Evolutionary conservation across 306 rosid species (phyloP), one percentile per base, ranked within the genome.

Genomic region (Vicia faba): DNA sequence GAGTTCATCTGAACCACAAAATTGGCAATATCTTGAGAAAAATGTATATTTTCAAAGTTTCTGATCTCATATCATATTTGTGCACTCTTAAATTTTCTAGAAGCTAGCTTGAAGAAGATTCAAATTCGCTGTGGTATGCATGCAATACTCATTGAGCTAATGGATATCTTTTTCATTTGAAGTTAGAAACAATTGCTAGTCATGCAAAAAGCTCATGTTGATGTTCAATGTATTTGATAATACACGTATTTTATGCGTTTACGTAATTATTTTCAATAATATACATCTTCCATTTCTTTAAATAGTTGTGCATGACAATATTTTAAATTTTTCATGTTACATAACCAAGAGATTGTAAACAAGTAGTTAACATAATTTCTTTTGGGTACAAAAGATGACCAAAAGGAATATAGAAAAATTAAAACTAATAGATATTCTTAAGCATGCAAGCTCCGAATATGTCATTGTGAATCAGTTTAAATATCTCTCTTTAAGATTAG

Each of bases 11-110:
- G 75, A 63, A 56, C 50, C 39, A 5, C 62, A 63, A 33, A 33
- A 62, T 40, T 25, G 43, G 11, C 44, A 55, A 66, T 55, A 46
- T 54, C 10, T 8, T 48, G 53, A 41, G 58, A 65, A 66, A 60
- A 48, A 15, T 54, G 69, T 25, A 29, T 56, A 33, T 33, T 33
- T 33, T 33, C 9, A 33, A 33, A 33, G 9, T 1, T 33, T 33
- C 38, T 33, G 38, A 33, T 33, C 0, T 33, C 38, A 7, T 7
- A 33, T 33, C 38, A 33, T 12, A 10, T 23, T 13, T 51, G 58
- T 68, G 44, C 8, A 36, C 28, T 67, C 20, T 14, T 43, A n/a
- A n/a, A 35, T 50, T 58, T 11, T 38, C 38, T 33, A 33, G 25
- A 51, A 54, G 67, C 20, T 50, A 15, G 64, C 12, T 48, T 12